Evolutionary conservation across 2,329 filamentous ascomycete species (phyloP).

Genomic region (Trichoderma harzianum): DNA sequence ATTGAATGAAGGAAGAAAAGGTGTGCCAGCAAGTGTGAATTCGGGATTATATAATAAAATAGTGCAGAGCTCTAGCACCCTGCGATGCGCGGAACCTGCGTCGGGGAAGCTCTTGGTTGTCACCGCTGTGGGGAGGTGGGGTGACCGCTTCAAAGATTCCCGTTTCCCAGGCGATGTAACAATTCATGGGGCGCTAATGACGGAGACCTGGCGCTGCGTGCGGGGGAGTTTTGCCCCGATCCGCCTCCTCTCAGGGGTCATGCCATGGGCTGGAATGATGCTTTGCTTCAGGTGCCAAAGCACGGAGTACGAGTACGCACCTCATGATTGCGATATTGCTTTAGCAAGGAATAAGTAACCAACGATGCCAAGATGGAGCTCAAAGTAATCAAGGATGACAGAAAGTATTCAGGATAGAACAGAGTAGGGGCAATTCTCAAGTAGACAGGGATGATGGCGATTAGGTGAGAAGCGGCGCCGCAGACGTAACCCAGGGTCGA

Average conservation of each 20-base stretch:
- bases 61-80: neutral
- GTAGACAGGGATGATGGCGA: neutral
- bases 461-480: neutral
- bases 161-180: conserved; percentile 6
- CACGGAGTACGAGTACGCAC: conserved; percentile 6
- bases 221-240: conserved; percentile 6
- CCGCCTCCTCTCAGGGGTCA: conserved; percentile 3
- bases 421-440: neutral
- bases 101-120: conserved; percentile 13
- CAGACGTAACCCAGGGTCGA: neutral
- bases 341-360: neutral
- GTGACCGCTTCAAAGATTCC: conserved; percentile 1
- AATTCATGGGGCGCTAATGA: neutral
- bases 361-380: neutral
- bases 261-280: neutral
- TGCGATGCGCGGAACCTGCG: neutral
- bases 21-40: neutral
- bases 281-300: neutral
- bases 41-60: conserved; percentile 9
- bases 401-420: neutral
- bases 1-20: neutral
- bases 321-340: conserved; percentile 15
- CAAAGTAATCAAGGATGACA: neutral
- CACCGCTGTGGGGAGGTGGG: conserved; percentile 6
- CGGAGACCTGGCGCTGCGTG: conserved; percentile 5